Percentiles rank a stretch among this genome's conserved stretches.
phyloP scores from a whole-genome alignment of 2,329 filamentous ascomycete species.

The Diaporthe sp. region DNA sequence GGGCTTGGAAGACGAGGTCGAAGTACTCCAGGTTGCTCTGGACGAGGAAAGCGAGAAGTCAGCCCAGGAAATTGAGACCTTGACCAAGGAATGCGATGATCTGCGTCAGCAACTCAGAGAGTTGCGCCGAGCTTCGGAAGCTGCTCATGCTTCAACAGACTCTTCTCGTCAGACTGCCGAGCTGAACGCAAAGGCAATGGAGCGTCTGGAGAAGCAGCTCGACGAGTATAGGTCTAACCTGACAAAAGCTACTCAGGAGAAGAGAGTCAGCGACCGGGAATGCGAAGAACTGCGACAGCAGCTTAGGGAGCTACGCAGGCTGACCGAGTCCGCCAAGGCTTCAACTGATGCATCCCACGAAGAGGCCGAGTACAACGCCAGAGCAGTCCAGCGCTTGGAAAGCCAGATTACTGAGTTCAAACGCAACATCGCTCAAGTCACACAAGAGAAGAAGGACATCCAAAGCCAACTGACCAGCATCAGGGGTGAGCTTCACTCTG shows the following conservation, averaged over 20 bases:
- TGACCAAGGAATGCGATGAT: constrained; percentile 60
- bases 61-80: constrained; percentile 59
- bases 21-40: constrained; percentile 75
- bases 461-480: constrained; percentile 73
- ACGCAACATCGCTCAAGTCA: constrained; percentile 67
- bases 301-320: constrained; percentile 51
- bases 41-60: constrained; percentile 76
- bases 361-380: constrained; percentile 51
- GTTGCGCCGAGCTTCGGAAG: constrained; percentile 47
- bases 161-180: constrained; percentile 52
- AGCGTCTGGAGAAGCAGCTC: constrained; percentile 68
- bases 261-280: constrained; percentile 60
- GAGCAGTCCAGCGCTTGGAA: constrained; percentile 66
- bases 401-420: constrained; percentile 71
- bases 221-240: constrained; percentile 75
- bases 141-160: constrained; percentile 47
- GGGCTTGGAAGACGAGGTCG: constrained; percentile 81
- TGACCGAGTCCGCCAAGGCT: constrained; percentile 48
- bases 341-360: constrained; percentile 51
- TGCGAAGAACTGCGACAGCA: constrained; percentile 60
- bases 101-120: constrained; percentile 59
- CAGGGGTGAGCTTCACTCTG: constrained; percentile 71
- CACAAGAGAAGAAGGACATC: constrained; percentile 72
- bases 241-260: constrained; percentile 71
- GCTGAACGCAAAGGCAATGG: constrained; percentile 57